phyloP scores from a whole-genome alignment of 164 flowering plant genomes.

The Pachysandra terminalis region DNA sequence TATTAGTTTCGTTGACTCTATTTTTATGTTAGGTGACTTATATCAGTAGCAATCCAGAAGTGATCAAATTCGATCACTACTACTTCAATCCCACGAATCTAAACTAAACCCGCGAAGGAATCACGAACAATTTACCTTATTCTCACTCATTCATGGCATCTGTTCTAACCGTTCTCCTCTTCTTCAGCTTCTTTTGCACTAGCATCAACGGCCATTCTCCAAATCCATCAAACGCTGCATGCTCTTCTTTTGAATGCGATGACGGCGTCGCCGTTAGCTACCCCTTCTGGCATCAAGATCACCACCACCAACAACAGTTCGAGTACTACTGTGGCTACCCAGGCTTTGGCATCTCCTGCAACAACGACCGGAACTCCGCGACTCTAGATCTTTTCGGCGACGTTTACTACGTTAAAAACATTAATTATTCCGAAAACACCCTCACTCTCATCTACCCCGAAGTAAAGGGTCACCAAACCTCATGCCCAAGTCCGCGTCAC shows the following conservation, averaged over 20 bases:
- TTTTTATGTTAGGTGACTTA: too few species aligned
- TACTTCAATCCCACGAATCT: too few species aligned
- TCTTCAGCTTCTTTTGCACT: not conserved
- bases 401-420: not conserved
- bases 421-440: constrained; percentile 8
- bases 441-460: constrained; percentile 1
- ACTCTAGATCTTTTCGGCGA: not conserved
- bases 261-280: constrained; percentile 9
- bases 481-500: constrained; percentile 7
- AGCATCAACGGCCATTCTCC: constrained; percentile 4
- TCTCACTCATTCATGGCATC: not conserved
- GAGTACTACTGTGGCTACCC: constrained; percentile 18
- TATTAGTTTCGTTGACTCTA: too few species aligned
- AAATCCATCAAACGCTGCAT: not conserved
- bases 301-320: not conserved
- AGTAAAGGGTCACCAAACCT: not conserved
- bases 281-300: constrained; percentile 14
- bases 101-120: too few species aligned
- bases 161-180: not conserved
- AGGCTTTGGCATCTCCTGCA: too few species aligned
- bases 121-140: not conserved
- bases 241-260: constrained; percentile 10
- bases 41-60: too few species aligned
- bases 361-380: constrained; percentile 6
- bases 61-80: too few species aligned